Base-by-base conservation (phyloP, 441 rosid genomes). In the Erysimum cheiri region DNA sequence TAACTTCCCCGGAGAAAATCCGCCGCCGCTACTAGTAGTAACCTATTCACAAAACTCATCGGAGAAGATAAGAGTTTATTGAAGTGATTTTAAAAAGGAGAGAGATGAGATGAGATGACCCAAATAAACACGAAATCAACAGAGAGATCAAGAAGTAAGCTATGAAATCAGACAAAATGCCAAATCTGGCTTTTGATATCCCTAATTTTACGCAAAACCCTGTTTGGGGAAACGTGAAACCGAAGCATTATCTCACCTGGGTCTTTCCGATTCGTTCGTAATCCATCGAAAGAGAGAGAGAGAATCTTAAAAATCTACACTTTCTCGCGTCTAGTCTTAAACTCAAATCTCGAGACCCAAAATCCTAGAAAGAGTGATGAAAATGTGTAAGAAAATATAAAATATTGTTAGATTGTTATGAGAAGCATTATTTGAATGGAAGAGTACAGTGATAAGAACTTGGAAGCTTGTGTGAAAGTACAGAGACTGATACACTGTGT, bases 191-290 rank as follows among this genome's bases (percentile, higher is more conserved):
- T 59, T 73, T 67, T 5, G 11, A 15, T 73, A 26, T 26, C 73
- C 22, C 52, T 40, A 56, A 72, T 60, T 54, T 41, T 19, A 73
- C 68, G 53, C 67, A 68, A 48, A 75, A 59, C 77, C 43, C 75
- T 65, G 57, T 74, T 62, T 24, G 26, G 67, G 79, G 39, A 75
- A 77, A 60, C 72, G 73, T 67, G 71, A 81, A 73, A 72, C 67
- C 8, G 28, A 55, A 75, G 56, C 56, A 54, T 67, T 68, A 22
- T 33, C 65, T 64, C 64, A 88, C 92, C 90, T 75, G 88, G 52
- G 88, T 84, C 77, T 80, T 87, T 74, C 80, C 75, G 76, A 91
- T 91, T 84, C 97, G 87, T 67, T 87, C 93, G 77, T 85, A 91
- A 64, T 88, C 95, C 92, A 88, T 88, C 15, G 17, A 60, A 31